Percentiles rank a stretch among this genome's conserved stretches.
These are phyloP conservation scores for Neofusicoccum laricinum DNA, from an alignment of 2,329 filamentous ascomycete genomes.

Conservation along the genomic window DNA sequence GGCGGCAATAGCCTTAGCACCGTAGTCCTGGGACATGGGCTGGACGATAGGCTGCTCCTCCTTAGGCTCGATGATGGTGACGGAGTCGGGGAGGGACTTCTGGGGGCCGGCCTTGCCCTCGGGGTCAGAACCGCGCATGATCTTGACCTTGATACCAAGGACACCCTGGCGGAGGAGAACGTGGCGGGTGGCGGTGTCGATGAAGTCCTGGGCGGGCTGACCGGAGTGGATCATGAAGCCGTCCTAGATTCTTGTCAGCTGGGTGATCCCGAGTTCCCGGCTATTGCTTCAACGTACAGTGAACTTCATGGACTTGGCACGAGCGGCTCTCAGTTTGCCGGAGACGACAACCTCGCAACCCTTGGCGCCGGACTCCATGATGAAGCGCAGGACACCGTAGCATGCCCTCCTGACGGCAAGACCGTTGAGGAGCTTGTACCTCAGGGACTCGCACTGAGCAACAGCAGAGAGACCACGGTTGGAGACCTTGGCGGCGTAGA, in stretches of 20 bases:
- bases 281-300: slow-evolving; percentile 60
- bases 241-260: slow-evolving; percentile 52
- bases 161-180: slow-evolving; percentile 99
- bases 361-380: slow-evolving; percentile 99
- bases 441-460: slow-evolving; percentile 99
- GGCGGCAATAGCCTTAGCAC: slow-evolving; percentile 77
- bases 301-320: slow-evolving; percentile 99
- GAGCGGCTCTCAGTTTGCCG: slow-evolving; percentile 96
- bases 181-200: slow-evolving; percentile 97
- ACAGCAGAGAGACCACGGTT: slow-evolving; percentile 99
- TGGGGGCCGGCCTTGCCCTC: slow-evolving; percentile 98
- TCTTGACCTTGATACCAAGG: slow-evolving; percentile 99
- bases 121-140: slow-evolving; percentile 99
- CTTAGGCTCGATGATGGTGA: slow-evolving; percentile 99
- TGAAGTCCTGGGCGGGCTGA: slow-evolving; percentile 99
- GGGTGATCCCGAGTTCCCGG: not conserved
- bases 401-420: slow-evolving; percentile 97
- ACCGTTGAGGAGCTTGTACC: slow-evolving; percentile 99
- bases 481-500: slow-evolving; percentile 99
- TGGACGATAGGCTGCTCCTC: slow-evolving; percentile 95
- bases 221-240: slow-evolving; percentile 99
- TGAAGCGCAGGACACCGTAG: slow-evolving; percentile 99
- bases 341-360: slow-evolving; percentile 99
- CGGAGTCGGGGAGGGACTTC: slow-evolving; percentile 96
- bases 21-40: slow-evolving; percentile 97